Percentiles rank a stretch among this genome's conserved stretches.
Conservation (phyloP, 2,329 filamentous ascomycete species). For the Falciphora oryzae region DNA sequence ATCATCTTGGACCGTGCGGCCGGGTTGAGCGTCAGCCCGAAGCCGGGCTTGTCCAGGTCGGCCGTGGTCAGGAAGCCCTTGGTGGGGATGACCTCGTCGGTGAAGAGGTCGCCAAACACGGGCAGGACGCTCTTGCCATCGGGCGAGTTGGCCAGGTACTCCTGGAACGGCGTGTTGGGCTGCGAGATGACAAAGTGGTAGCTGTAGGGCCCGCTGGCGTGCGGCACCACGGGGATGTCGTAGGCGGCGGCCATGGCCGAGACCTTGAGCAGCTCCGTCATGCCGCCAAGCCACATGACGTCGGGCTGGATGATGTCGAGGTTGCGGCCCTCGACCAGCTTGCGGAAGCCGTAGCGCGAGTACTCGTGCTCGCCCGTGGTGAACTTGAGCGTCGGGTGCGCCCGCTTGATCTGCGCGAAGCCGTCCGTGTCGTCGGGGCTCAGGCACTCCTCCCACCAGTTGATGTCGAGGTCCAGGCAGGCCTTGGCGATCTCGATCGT, state of each 20-base stretch:
- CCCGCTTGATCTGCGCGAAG: constrained; percentile 82
- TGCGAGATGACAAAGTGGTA: constrained; percentile 96
- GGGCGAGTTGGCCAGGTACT: constrained; percentile 89
- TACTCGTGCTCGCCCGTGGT: constrained; percentile 96
- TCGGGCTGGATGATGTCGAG: constrained; percentile 93
- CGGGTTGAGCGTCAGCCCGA: constrained; percentile 82
- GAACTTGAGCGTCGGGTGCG: constrained; percentile 86
- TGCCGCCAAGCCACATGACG: constrained; percentile 93
- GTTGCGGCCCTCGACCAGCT: constrained; percentile 86
- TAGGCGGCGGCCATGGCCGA: constrained; percentile 86
- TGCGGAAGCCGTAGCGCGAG: constrained; percentile 89
- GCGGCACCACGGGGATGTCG: constrained; percentile 91
- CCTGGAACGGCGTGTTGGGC: constrained; percentile 89
- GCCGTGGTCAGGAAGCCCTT: constrained; percentile 76
- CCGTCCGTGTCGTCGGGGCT: constrained; percentile 89
- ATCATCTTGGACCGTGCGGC: constrained; percentile 65
- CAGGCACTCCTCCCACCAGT: constrained; percentile 97
- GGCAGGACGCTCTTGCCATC: constrained; percentile 86
- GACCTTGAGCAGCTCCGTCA: constrained; percentile 89
- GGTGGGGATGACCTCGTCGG: constrained; percentile 82
- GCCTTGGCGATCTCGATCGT: constrained; percentile 86
- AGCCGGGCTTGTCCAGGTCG: constrained; percentile 82
- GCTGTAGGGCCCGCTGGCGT: constrained; percentile 88
- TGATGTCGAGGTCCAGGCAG: constrained; percentile 77
- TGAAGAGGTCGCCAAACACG: constrained; percentile 86